A percentile compares a stretch with the other conserved stretches of the same genome.
Evolutionary conservation across 2,329 filamentous ascomycete genomes (phyloP).

Genomic region (Colletotrichum siamense): DNA sequence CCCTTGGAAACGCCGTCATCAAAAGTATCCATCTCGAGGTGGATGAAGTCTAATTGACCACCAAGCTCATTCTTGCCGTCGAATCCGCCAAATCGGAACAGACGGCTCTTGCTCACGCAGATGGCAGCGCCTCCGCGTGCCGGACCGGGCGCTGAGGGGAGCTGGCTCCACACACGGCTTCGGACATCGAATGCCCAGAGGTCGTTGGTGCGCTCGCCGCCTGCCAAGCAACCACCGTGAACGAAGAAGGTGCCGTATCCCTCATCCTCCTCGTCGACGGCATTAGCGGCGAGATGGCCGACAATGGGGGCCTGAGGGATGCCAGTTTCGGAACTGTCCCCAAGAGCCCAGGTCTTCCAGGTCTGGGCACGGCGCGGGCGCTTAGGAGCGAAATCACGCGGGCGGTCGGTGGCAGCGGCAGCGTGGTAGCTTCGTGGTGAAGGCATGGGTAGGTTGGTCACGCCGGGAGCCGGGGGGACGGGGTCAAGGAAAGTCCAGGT

Average conservation of each 20-base stretch:
- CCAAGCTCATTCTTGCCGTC: constrained; percentile 75
- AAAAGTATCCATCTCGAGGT: constrained; percentile 61
- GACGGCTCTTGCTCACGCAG: constrained; percentile 63
- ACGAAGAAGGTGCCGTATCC: constrained; percentile 75
- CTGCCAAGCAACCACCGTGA: constrained; percentile 75
- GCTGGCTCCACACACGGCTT: constrained; percentile 68
- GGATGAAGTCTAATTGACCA: constrained; percentile 71
- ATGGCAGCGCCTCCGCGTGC: constrained; percentile 72
- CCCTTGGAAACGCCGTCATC: constrained; percentile 53
- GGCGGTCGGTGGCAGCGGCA: constrained; percentile 61
- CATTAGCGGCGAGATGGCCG: constrained; percentile 60
- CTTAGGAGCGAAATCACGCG: constrained; percentile 51
- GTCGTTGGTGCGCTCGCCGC: constrained; percentile 67
- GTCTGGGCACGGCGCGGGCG: constrained; percentile 42
- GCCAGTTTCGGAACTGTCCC: constrained; percentile 57
- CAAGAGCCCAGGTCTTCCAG: constrained; percentile 63
- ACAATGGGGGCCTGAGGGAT: constrained; percentile 66
- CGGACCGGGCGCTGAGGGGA: constrained; percentile 70
- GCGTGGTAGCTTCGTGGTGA: constrained; percentile 75
- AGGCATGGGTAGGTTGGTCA: constrained; percentile 52
- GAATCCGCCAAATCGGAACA: constrained; percentile 84
- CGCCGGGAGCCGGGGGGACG: constrained; percentile 46
- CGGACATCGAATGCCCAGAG: constrained; percentile 80
- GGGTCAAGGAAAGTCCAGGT: constrained; percentile 72
- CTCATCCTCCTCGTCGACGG: constrained; percentile 64